These are phyloP conservation scores for Coniosporium apollinis DNA, from an alignment of 495 filamentous ascomycete genomes.

Conservation along the genomic window DNA sequence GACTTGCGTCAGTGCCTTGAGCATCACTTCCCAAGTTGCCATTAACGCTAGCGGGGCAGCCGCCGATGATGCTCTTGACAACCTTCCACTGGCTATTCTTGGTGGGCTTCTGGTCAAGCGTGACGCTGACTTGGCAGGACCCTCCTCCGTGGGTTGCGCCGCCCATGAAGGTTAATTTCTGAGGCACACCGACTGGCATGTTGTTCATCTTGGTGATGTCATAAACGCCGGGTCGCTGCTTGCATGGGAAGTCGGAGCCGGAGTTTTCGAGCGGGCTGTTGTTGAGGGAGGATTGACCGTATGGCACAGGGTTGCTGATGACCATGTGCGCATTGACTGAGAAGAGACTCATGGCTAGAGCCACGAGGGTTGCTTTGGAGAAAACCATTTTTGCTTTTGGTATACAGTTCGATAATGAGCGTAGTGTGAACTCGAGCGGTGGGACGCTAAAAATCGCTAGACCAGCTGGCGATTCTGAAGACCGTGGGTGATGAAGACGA, in stretches of 20 bases:
- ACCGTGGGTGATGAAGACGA: conserved; percentile 1
- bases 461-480: conserved; percentile 13
- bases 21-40: conserved; percentile 26
- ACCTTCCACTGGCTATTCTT: conserved; percentile 43
- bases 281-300: conserved; percentile 28
- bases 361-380: conserved; percentile 17
- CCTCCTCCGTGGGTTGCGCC: conserved; percentile 67
- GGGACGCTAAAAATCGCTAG: conserved; percentile 16
- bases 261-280: conserved; percentile 41
- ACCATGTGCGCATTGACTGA: conserved; percentile 49
- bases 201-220: conserved; percentile 27
- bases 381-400: conserved; percentile 14
- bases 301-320: conserved; percentile 52
- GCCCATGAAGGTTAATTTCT: conserved; percentile 38
- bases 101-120: conserved; percentile 38
- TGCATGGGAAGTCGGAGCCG: conserved; percentile 69
- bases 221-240: conserved; percentile 30
- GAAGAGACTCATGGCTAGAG: conserved; percentile 30
- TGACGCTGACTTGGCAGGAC: conserved; percentile 71
- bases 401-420: conserved; percentile 3
- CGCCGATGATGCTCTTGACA: conserved; percentile 68
- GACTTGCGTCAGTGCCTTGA: conserved; percentile 8
- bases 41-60: conserved; percentile 43
- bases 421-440: conserved; percentile 1
- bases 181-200: conserved; percentile 35